Percentiles rank a stretch among this genome's conserved stretches.
Conservation (phyloP, 1,284 basidiomycete genomes). For the Boletellus dicymbophilus region DNA sequence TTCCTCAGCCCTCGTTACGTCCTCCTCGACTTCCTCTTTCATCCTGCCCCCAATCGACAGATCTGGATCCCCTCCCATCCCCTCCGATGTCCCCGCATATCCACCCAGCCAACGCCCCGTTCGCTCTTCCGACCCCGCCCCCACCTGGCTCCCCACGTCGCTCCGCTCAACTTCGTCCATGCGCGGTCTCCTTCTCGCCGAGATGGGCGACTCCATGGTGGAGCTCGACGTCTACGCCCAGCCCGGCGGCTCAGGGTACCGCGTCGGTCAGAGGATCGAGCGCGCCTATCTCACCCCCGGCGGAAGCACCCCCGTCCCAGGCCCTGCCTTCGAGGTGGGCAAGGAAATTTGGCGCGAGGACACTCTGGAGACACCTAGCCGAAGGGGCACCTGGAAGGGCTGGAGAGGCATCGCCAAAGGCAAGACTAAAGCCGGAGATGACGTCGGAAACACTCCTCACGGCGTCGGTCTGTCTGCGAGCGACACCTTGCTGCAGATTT, state of each 20-base stretch:
- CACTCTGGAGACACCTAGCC: neutral
- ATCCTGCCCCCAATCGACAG: constrained; percentile 14
- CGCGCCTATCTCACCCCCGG: constrained; percentile 32
- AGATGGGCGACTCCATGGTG: constrained; percentile 45
- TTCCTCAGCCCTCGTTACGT: constrained; percentile 28
- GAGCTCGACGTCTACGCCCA: constrained; percentile 38
- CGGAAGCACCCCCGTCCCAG: constrained; percentile 16
- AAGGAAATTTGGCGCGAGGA: constrained; percentile 27
- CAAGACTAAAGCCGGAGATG: constrained; percentile 5
- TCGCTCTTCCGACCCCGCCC: constrained; percentile 1
- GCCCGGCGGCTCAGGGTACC: constrained; percentile 37
- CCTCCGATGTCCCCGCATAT: constrained; percentile 23
- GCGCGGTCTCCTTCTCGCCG: constrained; percentile 44
- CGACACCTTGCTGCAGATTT: constrained; percentile 53
- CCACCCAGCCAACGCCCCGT: constrained; percentile 3
- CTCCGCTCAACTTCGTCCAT: constrained; percentile 43
- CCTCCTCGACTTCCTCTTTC: constrained; percentile 28
- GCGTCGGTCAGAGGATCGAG: constrained; percentile 40
- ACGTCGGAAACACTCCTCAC: constrained; percentile 3
- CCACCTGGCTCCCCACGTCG: constrained; percentile 26
- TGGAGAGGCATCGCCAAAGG: constrained; percentile 8
- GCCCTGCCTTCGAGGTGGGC: constrained; percentile 13
- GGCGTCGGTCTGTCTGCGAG: constrained; percentile 41
- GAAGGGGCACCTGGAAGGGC: constrained; percentile 18
- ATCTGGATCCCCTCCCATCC: constrained; percentile 11